Evolutionary conservation across 192 early-diverging fungal species (phyloP), one percentile per base, ranked within the genome.

Genomic region (Coemansia aciculifera): DNA sequence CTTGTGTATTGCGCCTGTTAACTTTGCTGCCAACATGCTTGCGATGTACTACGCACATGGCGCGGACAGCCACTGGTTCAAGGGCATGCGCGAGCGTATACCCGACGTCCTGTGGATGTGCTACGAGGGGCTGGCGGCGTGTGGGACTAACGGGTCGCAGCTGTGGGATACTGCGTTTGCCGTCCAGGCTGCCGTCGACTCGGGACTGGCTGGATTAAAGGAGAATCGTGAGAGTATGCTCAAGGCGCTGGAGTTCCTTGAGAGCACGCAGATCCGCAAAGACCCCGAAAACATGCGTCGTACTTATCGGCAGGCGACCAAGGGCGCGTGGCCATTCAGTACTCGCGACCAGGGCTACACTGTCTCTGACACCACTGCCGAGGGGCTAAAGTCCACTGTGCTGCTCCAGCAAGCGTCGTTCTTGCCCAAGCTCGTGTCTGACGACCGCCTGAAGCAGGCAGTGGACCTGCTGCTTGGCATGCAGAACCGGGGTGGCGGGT

Each of bases 261-360:
- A 99, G 69, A 85, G 88, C 48, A 80, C 84, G 60, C 92, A 95
- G 89, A 96, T 99, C 70, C 88, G 88, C 39, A 64, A 73, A 31
- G 88, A 98, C 67, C 85, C 91, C 3, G 84, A 84, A 3, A 83
- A 92, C 70, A 84, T 84, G 70, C 72, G 86, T 43, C 80, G 86
- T 42, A 90, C 88, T 19, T 94, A 93, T 72, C 90, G 97, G 32
- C 92, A 98, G 63, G 63, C 78, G 8, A 90, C 93, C 3, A 88
- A 92, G 63, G 97, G 97, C 34, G 96, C 95, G 8, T 99, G 97
- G 97, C 94, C 95, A 11, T 99, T 99, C 79, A 94, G 91, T 66
- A 97, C 93, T 32, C 86, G 90, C 57, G 90, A 92, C 63, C 97
- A 99, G 75, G 90, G 90, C 1, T 99, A 96, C 73, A 97, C 95